Evolutionary conservation across 148 eudicot genomes (phyloP).

Genomic region (Agrostemma githago): DNA sequence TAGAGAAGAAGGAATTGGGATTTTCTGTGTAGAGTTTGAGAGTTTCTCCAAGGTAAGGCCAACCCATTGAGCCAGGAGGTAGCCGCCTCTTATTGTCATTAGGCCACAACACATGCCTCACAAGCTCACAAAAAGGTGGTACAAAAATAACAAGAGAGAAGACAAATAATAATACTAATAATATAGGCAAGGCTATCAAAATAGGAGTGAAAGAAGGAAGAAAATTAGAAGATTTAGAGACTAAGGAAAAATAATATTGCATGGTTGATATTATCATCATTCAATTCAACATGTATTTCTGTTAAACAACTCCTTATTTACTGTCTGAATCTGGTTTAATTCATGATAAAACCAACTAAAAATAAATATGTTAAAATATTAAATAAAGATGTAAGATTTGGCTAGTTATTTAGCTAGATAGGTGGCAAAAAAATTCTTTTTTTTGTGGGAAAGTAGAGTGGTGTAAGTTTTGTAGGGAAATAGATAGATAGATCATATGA

Average conservation of each 20-base stretch:
- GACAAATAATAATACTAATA: background rate
- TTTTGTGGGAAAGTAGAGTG: conserved; percentile 3
- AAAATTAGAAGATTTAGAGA: conserved; percentile 1
- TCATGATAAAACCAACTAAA: too few relatives aligned
- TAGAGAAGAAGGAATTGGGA: conserved; percentile 78
- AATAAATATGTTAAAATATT: too few relatives aligned
- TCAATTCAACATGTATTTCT: too few relatives aligned
- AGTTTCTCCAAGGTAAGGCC: conserved; percentile 95
- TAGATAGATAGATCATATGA: background rate
- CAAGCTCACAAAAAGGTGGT: conserved; percentile 11
- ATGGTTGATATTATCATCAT: conserved; percentile 13
- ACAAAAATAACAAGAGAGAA: conserved; percentile 20
- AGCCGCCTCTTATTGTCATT: conserved; percentile 28
- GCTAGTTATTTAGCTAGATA: background rate
- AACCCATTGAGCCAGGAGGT: conserved; percentile 93
- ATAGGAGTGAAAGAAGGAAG: conserved; percentile 3
- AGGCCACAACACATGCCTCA: conserved; percentile 23
- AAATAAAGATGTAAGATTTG: background rate
- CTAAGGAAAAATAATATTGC: conserved; percentile 7
- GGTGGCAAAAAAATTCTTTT: conserved; percentile 18
- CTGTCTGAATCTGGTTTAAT: too few relatives aligned
- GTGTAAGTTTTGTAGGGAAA: background rate
- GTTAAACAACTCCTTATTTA: too few relatives aligned
- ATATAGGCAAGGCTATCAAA: conserved; percentile 11
- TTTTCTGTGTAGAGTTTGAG: conserved; percentile 76